phyloP scores from a whole-genome alignment of 768 basidiomycete genomes.

The Mycena polygramma region DNA sequence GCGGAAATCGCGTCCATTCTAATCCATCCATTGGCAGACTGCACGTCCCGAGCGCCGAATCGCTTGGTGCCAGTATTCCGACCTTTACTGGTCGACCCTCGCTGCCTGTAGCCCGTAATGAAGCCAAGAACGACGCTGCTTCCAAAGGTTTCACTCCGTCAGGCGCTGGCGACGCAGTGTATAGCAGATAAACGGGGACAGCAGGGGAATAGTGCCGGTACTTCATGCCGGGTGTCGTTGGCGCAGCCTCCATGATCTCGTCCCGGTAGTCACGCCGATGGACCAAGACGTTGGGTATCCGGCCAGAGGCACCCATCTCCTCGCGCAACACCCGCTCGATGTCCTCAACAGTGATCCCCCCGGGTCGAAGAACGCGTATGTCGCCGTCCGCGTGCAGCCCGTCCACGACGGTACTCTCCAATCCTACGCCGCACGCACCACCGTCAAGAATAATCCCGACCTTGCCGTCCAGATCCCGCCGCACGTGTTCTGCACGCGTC shows the following conservation, averaged over 20 bases:
- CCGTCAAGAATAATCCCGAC: slow-evolving; percentile 89
- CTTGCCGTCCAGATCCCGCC: slow-evolving; percentile 81
- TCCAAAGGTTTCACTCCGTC: slow-evolving; percentile 46
- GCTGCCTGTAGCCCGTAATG: slow-evolving; percentile 49
- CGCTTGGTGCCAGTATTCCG: slow-evolving; percentile 77
- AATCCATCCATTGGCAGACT: slow-evolving; percentile 51
- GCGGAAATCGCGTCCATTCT: slow-evolving; percentile 68
- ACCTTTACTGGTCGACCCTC: slow-evolving; percentile 56
- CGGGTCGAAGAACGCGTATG: slow-evolving; percentile 88
- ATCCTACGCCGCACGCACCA: slow-evolving; percentile 88
- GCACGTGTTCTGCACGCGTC: slow-evolving; percentile 89
- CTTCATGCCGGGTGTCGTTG: slow-evolving; percentile 99
- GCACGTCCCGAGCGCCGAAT: slow-evolving; percentile 60
- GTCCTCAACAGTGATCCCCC: slow-evolving; percentile 93
- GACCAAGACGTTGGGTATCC: slow-evolving; percentile 76
- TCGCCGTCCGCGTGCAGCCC: slow-evolving; percentile 82
- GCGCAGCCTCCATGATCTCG: slow-evolving; percentile 76
- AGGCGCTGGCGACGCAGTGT: slow-evolving; percentile 62
- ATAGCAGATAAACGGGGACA: slow-evolving; percentile 85
- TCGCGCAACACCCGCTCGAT: slow-evolving; percentile 72
- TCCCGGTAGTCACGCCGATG: slow-evolving; percentile 85
- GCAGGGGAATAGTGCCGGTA: slow-evolving; percentile 97
- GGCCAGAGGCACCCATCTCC: slow-evolving; percentile 47
- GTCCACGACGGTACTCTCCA: slow-evolving; percentile 97
- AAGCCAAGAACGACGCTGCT: slow-evolving; percentile 55